Evolutionary conservation across 2,329 filamentous ascomycete genomes (phyloP).

Genomic region (Daldinia sp.): DNA sequence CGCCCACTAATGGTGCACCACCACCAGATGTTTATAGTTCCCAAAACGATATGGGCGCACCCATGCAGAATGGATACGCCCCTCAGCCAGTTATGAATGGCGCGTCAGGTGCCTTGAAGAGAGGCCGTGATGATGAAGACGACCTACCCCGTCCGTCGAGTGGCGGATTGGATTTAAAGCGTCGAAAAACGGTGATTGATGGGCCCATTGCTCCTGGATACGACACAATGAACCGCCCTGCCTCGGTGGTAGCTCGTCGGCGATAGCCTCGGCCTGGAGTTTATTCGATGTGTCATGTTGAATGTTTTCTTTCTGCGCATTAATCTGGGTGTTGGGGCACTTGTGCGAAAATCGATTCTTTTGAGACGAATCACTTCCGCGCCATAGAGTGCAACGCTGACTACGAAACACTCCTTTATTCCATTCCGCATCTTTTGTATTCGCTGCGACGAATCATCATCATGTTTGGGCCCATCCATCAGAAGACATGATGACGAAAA

Average conservation of each 20-base stretch:
- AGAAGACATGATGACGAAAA: constrained; percentile 51
- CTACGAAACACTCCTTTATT: constrained; percentile 40
- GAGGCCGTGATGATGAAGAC: constrained; percentile 67
- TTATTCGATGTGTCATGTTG: constrained; percentile 8
- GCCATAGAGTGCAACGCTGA: constrained; percentile 33
- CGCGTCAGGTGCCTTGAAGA: constrained; percentile 54
- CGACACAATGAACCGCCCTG: constrained; percentile 58
- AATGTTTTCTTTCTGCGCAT: constrained; percentile 31
- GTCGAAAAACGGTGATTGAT: constrained; percentile 79
- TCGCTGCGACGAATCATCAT: constrained; percentile 48
- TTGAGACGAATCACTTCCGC: constrained; percentile 31
- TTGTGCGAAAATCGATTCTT: constrained; percentile 35
- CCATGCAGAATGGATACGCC: constrained; percentile 70
- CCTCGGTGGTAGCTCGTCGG: constrained; percentile 54
- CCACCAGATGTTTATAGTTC: constrained; percentile 75
- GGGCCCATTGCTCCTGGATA: constrained; percentile 59
- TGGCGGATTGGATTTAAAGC: constrained; percentile 73
- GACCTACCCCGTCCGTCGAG: constrained; percentile 67
- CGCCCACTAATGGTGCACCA: constrained; percentile 69
- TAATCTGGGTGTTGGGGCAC: constrained; percentile 40
- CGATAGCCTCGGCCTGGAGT: constrained; percentile 37
- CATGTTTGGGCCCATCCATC: constrained; percentile 43
- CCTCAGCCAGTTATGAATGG: constrained; percentile 73
- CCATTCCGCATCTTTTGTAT: constrained; percentile 49
- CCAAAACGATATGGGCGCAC: constrained; percentile 64